Evolutionary conservation across 331 rosid genomes (phyloP).

Genomic region (Prunus yedoensis): DNA sequence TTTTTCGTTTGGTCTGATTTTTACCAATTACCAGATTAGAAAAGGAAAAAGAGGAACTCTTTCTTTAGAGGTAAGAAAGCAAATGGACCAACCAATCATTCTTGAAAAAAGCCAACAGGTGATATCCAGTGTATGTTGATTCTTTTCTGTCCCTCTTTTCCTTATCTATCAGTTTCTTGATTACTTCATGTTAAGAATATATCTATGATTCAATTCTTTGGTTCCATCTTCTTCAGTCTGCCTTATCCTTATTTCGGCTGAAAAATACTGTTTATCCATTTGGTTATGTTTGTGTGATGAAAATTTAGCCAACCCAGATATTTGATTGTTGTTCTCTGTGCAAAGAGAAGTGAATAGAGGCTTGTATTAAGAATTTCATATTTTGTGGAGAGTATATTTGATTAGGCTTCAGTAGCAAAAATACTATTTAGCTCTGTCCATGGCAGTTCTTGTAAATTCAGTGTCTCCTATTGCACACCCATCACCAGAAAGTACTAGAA

Average conservation of each 20-base stretch:
- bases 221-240: not conserved
- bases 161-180: not conserved
- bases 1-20: not conserved
- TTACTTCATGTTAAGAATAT: not conserved
- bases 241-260: not conserved
- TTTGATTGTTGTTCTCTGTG: slow-evolving; percentile 11
- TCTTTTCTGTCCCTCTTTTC: not conserved
- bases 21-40: not conserved
- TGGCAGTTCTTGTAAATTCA: slow-evolving; percentile 60
- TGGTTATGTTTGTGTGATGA: slow-evolving; percentile 13
- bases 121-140: slow-evolving; percentile 14
- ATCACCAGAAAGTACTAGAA: slow-evolving; percentile 40
- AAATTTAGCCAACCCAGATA: slow-evolving; percentile 18
- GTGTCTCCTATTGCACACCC: slow-evolving; percentile 45
- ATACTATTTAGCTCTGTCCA: slow-evolving; percentile 20
- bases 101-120: slow-evolving; percentile 1
- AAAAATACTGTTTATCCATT: not conserved
- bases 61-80: not conserved
- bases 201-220: not conserved
- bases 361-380: not conserved
- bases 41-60: not conserved
- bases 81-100: slow-evolving; percentile 8
- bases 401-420: not conserved
- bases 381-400: not conserved
- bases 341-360: not conserved